A percentile compares a stretch with the other conserved stretches of the same genome.
Conservation (phyloP, 176 grass and related monocot genomes). For the Lolium perenne region DNA sequence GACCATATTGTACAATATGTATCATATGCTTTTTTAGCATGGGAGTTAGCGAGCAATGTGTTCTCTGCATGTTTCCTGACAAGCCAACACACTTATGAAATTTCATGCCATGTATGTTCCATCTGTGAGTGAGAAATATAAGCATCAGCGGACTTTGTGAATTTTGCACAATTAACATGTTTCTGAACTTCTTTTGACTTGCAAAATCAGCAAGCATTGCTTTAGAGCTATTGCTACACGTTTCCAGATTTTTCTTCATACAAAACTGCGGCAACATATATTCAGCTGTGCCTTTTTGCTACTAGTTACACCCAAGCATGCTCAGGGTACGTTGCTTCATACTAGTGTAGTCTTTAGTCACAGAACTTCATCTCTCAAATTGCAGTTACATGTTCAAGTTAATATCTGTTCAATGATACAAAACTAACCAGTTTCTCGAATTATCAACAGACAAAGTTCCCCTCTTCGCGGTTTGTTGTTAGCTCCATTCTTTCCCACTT, state of each 20-base stretch:
- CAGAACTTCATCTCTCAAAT: constrained; percentile 13
- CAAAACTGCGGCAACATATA: constrained; percentile 29
- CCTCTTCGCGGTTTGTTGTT: constrained; percentile 17
- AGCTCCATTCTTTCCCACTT: constrained; percentile 52
- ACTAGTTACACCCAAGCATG: constrained; percentile 10
- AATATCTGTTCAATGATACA: neutral
- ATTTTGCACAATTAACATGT: neutral
- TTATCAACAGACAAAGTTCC: constrained; percentile 27
- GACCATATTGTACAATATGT: neutral
- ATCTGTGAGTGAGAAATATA: neutral
- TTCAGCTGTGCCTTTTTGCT: constrained; percentile 17
- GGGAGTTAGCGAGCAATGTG: neutral
- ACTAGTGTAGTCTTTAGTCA: neutral
- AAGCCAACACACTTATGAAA: neutral
- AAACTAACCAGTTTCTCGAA: neutral
- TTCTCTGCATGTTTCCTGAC: neutral
- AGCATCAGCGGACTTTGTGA: neutral
- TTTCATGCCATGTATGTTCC: neutral
- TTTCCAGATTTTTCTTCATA: neutral
- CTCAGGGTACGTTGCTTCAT: neutral
- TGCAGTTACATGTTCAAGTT: neutral
- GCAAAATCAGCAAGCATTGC: neutral
- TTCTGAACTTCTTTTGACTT: neutral
- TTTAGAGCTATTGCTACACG: neutral
- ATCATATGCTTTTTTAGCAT: constrained; percentile 22